phyloP scores from a whole-genome alignment of 805 yeast genomes.

The Starmerella asiatica region DNA sequence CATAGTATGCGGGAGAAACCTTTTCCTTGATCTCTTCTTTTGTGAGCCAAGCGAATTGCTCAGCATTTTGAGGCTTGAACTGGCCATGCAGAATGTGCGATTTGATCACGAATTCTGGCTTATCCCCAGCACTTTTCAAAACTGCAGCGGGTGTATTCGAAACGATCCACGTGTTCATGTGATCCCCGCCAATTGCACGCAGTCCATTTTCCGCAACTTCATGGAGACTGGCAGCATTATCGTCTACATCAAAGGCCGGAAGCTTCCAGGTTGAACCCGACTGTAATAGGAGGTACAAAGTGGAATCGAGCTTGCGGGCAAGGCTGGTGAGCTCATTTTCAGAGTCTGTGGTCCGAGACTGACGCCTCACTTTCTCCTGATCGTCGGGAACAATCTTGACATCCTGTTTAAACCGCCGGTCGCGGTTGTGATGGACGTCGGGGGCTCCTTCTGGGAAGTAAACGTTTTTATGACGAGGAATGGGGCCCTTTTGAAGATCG shows the following conservation, averaged over 20 bases:
- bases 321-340: slow-evolving; percentile 48
- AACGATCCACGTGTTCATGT: slow-evolving; percentile 79
- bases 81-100: slow-evolving; percentile 80
- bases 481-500: slow-evolving; percentile 63
- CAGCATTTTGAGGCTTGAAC: slow-evolving; percentile 36
- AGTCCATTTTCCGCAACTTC: slow-evolving; percentile 63
- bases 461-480: slow-evolving; percentile 56
- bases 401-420: slow-evolving; percentile 68
- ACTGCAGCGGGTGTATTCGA: slow-evolving; percentile 77
- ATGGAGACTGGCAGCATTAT: slow-evolving; percentile 41
- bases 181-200: slow-evolving; percentile 54
- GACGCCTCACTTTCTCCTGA: slow-evolving; percentile 53
- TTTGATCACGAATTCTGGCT: slow-evolving; percentile 61
- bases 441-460: slow-evolving; percentile 77
- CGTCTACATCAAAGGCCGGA: slow-evolving; percentile 49
- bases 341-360: slow-evolving; percentile 53
- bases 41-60: slow-evolving; percentile 68
- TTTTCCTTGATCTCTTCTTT: slow-evolving; percentile 56
- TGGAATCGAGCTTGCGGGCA: slow-evolving; percentile 66
- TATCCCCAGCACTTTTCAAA: slow-evolving; percentile 28
- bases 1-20: slow-evolving; percentile 43
- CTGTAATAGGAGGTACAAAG: slow-evolving; percentile 62
- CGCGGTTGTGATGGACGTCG: slow-evolving; percentile 76
- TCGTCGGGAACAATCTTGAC: slow-evolving; percentile 61
- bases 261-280: slow-evolving; percentile 45